phyloP scores from a whole-genome alignment of 352 stramenopile genomes.

The Phytopythium chamaehyphon region DNA sequence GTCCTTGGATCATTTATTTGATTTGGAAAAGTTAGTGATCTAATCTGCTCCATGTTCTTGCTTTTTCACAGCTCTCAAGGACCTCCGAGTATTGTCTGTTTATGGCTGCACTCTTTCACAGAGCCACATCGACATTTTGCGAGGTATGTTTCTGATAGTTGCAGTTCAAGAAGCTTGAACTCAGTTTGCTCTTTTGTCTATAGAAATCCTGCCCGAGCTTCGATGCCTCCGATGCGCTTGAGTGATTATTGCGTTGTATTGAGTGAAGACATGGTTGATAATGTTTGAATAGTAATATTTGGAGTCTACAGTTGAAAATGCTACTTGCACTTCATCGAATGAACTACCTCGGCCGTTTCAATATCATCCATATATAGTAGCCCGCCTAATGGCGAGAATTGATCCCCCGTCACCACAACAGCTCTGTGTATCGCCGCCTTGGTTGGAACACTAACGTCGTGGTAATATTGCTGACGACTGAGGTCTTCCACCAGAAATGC shows the following conservation, averaged over 20 bases:
- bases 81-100: slow-evolving; percentile 48
- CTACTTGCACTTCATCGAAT: too few relatives aligned
- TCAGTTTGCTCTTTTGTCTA: too few relatives aligned
- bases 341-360: too few relatives aligned
- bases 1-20: slow-evolving; percentile 4
- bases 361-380: too few relatives aligned
- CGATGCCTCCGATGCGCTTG: slow-evolving; percentile 43
- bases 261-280: not conserved
- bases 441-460: too few relatives aligned
- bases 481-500: slow-evolving; percentile 18
- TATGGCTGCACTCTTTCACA: slow-evolving; percentile 48
- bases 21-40: not conserved
- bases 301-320: too few relatives aligned
- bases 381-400: too few relatives aligned
- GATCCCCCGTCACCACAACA: too few relatives aligned
- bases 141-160: slow-evolving; percentile 27
- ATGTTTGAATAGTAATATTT: not conserved
- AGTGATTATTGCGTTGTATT: slow-evolving; percentile 3
- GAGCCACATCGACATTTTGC: slow-evolving; percentile 46
- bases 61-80: slow-evolving; percentile 37
- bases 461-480: not conserved
- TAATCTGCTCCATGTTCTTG: not conserved
- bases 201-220: slow-evolving; percentile 50
- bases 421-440: too few relatives aligned
- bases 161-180: too few relatives aligned